Percentiles rank a stretch among this genome's conserved stretches.
These are phyloP conservation scores for Cylindrodendrum hubeiense DNA, from an alignment of 2,329 filamentous ascomycete species.

Conservation along the genomic window DNA sequence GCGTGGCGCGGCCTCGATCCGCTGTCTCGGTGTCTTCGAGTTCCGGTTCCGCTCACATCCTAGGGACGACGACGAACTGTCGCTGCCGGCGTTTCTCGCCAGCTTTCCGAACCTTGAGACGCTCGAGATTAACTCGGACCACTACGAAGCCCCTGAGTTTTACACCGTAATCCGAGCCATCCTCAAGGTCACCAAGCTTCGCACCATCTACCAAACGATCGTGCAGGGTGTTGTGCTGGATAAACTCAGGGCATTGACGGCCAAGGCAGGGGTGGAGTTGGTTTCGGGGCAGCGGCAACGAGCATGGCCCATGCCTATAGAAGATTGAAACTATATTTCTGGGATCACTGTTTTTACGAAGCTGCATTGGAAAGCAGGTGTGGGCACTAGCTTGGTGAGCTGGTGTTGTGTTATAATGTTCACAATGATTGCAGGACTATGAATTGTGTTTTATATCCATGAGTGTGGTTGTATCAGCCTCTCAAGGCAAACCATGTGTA, in stretches of 20 bases:
- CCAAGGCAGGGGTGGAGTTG: conserved; percentile 43
- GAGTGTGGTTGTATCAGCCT: not conserved
- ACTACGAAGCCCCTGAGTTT: conserved; percentile 48
- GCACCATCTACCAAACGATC: conserved; percentile 49
- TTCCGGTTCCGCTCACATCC: conserved; percentile 51
- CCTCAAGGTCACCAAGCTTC: conserved; percentile 47
- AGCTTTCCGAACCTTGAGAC: conserved; percentile 53
- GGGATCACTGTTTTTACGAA: not conserved
- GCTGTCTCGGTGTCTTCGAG: conserved; percentile 49
- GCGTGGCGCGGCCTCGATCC: conserved; percentile 49
- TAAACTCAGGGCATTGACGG: conserved; percentile 39
- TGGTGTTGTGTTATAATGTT: not conserved
- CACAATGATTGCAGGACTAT: not conserved
- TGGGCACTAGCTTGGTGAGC: not conserved
- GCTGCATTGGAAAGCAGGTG: too few relatives aligned
- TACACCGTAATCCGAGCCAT: conserved; percentile 46
- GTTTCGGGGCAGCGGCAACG: conserved; percentile 46
- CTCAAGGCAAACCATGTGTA: not conserved
- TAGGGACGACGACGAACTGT: conserved; percentile 44
- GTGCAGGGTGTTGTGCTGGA: conserved; percentile 49
- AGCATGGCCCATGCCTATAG: conserved; percentile 48
- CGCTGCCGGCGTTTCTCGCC: conserved; percentile 50
- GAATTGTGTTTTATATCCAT: not conserved
- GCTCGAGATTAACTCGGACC: conserved; percentile 49
- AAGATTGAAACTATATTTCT: conserved; percentile 11